Evolutionary conservation across 345 rosid species (phyloP), one percentile per base, ranked within the genome.

Genomic region (Euclidium syriacum): DNA sequence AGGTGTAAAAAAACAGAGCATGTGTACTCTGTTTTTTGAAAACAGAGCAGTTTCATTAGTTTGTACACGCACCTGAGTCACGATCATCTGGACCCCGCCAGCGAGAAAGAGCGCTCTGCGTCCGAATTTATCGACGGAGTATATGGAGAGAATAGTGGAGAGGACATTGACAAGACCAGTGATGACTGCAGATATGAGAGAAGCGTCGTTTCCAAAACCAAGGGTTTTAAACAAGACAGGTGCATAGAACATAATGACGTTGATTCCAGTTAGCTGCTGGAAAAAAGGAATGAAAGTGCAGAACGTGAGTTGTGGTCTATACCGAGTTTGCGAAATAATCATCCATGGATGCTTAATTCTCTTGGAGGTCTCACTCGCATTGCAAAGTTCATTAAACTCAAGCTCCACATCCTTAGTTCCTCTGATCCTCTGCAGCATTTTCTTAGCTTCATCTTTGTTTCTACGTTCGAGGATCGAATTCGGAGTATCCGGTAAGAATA

Each of bases 381-480:
- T 30, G 2, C 52, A 20, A 14, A 79, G 52, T 44, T 70, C 76
- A 0, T 11, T 52, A 60, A 75, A 79, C 65, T 79, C 83, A 40
- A 17, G 62, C 5, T 72, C 83, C 0, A 79, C 76, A 2, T 69
- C 64, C 22, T 33, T n/a, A 1, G 61, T 58, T 46, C 83, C 83
- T 18, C 80, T 75, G 23, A 79, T 70, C 42, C 29, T 75, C 23
- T 61, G 73, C 8, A 79, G 27, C 54, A 55, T 64, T 18, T 10
- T 19, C 26, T 18, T 80, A 19, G 79, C 75, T 18, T 58, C 23
- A 16, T 71, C 75, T 3, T 24, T 34, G 11, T 73, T 30, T 14
- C 83, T 81, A 44, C 77, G 74, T 58, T 74, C 83, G 4, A 79
- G 39, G 11, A 79, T 58, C 1, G 83, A 79, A 30, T 74, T 76